phyloP scores from a whole-genome alignment of 2,329 filamentous ascomycete species.

The Colletotrichum navitas region DNA sequence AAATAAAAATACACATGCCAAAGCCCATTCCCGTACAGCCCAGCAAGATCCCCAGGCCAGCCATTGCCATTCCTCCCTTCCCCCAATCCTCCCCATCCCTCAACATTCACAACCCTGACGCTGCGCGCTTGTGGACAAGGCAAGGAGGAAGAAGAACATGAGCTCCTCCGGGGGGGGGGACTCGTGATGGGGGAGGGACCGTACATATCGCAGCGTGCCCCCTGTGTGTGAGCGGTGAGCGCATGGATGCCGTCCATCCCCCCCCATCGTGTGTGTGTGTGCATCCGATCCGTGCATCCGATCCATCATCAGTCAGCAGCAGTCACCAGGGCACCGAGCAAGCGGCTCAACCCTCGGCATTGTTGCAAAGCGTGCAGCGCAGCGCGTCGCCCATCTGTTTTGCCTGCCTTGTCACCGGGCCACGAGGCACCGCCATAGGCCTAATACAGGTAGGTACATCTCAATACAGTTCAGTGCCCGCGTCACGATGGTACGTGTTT shows the following conservation, averaged over 20 bases:
- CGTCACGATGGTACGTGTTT: too few relatives aligned
- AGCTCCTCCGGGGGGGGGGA: too few relatives aligned
- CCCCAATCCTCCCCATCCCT: not conserved
- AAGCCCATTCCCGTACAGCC: conserved; percentile 3
- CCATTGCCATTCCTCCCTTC: too few relatives aligned
- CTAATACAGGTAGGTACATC: too few relatives aligned
- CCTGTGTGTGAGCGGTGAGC: conserved; percentile 24
- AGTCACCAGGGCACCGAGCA: conserved; percentile 9
- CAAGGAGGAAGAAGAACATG: too few relatives aligned
- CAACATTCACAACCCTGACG: too few relatives aligned
- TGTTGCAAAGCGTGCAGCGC: too few relatives aligned
- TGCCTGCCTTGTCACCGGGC: too few relatives aligned
- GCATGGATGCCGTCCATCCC: conserved; percentile 22
- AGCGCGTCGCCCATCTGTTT: too few relatives aligned
- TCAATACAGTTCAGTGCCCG: not conserved
- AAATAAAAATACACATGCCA: conserved; percentile 9
- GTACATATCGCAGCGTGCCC: not conserved
- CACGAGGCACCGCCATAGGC: too few relatives aligned
- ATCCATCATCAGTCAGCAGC: conserved; percentile 26
- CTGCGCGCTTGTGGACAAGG: too few relatives aligned
- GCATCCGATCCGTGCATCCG: not conserved
- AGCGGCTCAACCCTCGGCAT: not conserved
- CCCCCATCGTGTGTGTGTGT: not conserved
- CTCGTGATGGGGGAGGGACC: not conserved
- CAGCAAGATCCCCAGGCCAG: too few relatives aligned